A percentile compares a stretch with the other conserved stretches of the same genome.
Conservation (phyloP, 2,329 filamentous ascomycete genomes). For the Ramularia endophylla region DNA sequence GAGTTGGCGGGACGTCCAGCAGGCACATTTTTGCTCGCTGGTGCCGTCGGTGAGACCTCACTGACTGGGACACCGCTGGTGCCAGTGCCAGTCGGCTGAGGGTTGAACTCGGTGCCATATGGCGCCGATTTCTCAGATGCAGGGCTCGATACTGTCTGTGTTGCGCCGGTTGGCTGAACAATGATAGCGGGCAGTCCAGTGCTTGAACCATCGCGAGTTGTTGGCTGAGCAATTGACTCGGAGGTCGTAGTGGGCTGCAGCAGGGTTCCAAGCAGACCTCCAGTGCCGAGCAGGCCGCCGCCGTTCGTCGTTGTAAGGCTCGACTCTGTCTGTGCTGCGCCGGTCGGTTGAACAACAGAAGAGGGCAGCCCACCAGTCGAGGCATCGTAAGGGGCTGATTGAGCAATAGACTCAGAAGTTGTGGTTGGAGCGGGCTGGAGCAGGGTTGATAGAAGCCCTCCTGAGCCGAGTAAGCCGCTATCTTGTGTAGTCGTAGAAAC, state of each 20-base stretch:
- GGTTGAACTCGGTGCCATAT: not conserved
- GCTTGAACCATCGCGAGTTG: too few relatives aligned
- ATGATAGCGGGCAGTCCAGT: not conserved
- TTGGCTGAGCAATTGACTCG: conserved; percentile 3
- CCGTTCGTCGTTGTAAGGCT: conserved; percentile 6
- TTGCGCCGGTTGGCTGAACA: not conserved
- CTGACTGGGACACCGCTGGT: not conserved
- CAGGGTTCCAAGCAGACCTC: conserved; percentile 1
- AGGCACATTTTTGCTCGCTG: not conserved
- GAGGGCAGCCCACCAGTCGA: too few relatives aligned
- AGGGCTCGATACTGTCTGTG: not conserved
- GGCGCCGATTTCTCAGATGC: not conserved
- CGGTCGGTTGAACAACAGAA: too few relatives aligned
- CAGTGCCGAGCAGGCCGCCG: conserved; percentile 1
- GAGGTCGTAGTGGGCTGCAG: conserved; percentile 7
- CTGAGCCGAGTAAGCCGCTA: too few relatives aligned
- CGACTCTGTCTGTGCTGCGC: too few relatives aligned
- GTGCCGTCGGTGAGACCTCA: conserved; percentile 1
- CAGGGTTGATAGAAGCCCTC: too few relatives aligned
- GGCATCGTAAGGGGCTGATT: too few relatives aligned
- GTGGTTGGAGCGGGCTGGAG: too few relatives aligned
- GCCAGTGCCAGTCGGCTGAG: not conserved
- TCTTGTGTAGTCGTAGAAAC: too few relatives aligned
- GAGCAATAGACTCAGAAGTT: too few relatives aligned
- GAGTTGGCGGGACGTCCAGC: too few relatives aligned